Base-by-base conservation (phyloP, 768 basidiomycete genomes). In the Paxillus rubicundulus region DNA sequence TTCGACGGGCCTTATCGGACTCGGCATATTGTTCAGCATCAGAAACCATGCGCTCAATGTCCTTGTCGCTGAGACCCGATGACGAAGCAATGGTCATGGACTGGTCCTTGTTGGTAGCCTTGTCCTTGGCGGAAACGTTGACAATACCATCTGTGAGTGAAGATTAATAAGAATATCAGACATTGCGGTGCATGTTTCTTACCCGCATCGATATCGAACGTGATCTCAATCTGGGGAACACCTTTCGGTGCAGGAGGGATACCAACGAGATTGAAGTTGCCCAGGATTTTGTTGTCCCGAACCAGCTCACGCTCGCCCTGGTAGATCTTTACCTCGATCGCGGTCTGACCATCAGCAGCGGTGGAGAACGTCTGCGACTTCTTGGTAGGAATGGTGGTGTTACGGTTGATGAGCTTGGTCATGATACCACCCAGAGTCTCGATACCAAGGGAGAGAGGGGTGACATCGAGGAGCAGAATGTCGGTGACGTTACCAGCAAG, bases 251-350 rank as follows among this genome's bases (percentile, higher is more conserved):
- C 84, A 32, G 87, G 87, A 5, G 97, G 96, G 52, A 99, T 94
- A 47, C 96, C 97, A 54, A 95, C 92, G 55, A 99, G 89, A 76
- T 98, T 97, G 87, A 99, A 99, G 79, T 98, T 96, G 56, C 97
- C 97, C 52, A 99, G 87, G 7, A 98, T 75, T 75, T 98, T 99
- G 86, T 98, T 98, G 77, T 98, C 97, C 50, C 90, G 81, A 52
- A 98, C 95, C 61, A 98, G 85, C 70, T 98, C 97, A 77, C 97
- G 95, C 79, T 99, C 97, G 66, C 97, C 97, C 76, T 99, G 97
- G 81, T 84, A 99, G 62, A 99, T 94, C 85, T 98, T 98, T 72
- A 99, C 96, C 72, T 98, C 95, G 59, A 99, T 98, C 34, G 96
- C 95, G n/a, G 90, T 96, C 74, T 99, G 97, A 47, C 97, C 96